Evolutionary conservation across 1,284 basidiomycete genomes (phyloP), one percentile per base, ranked within the genome.

Genomic region (Puccinia triticina): DNA sequence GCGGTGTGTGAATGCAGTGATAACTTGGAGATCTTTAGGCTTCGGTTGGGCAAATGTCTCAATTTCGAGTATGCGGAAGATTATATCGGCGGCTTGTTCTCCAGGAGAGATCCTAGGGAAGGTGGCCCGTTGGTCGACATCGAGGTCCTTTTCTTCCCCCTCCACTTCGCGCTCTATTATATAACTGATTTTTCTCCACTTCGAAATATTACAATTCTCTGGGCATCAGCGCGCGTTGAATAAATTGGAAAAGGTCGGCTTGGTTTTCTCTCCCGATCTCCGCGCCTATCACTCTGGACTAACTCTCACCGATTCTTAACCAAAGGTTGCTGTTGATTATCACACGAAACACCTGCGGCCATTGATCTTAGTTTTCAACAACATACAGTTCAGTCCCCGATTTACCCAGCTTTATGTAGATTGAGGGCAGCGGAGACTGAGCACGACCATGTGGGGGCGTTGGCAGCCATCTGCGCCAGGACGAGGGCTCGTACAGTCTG

Each of bases 1-100:
- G 80, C 80, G 16, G 80, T 82, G 53, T 82, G 80, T 76, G 80
- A 82, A 57, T 82, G 80, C 64, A 82, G 73, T 69, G 73, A 76
- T 34, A 82, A 82, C 59, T 48, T 82, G 55, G 80, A 82, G 37
- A 66, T 82, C 26, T 64, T 82, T 14, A 73, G 80, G 66, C 64
- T 82, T 26, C 50, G 80, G 23, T 48, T 82, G 34, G 80, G 80
- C 26, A 75, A 73, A 57, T 82, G 80, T 55, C 48, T 82, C 12
- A 82, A 82, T 40, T 82, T 82, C 48, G 80, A 82, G 61, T 82
- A 82, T 50, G 59, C 72, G 26, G 80, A 82, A 43, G 80, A 82
- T 69, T 82, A 82, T 46, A 82, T 82, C 21, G 80, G 80, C 14
- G 80, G 80, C 11, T 57, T 82, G 8, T 82, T 82, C 34, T 75